Evolutionary conservation across 805 yeast species (phyloP).

Genomic region (Candida sithepensis): DNA sequence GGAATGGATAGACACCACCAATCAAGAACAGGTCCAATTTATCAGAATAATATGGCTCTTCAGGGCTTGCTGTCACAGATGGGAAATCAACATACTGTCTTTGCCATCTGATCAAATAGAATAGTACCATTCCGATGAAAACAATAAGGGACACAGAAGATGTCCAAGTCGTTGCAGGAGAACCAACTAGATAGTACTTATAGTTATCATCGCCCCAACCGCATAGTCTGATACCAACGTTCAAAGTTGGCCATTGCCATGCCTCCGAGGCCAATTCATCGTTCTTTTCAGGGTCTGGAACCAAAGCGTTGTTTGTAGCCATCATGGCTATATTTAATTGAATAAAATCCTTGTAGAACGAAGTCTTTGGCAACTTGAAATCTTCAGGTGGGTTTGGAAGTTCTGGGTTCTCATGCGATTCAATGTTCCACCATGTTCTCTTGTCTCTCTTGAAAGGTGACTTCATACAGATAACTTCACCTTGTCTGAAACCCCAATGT

Average conservation of each 20-base stretch:
- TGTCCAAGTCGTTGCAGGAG: conserved; percentile 77
- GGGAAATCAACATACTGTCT: conserved; percentile 69
- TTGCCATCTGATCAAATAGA: conserved; percentile 70
- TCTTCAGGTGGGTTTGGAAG: conserved; percentile 59
- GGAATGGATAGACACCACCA: conserved; percentile 79
- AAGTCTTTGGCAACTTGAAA: conserved; percentile 69
- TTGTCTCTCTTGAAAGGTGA: conserved; percentile 69
- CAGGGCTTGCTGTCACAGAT: conserved; percentile 22
- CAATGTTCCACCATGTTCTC: conserved; percentile 88
- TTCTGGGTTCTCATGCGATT: conserved; percentile 57
- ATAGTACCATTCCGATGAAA: conserved; percentile 44
- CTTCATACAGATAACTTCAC: conserved; percentile 81
- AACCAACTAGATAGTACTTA: conserved; percentile 68
- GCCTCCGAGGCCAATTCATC: conserved; percentile 70
- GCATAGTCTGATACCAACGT: conserved; percentile 72
- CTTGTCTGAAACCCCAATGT: conserved; percentile 82
- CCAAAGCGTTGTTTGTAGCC: conserved; percentile 78
- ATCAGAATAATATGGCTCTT: conserved; percentile 9
- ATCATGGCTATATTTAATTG: conserved; percentile 81
- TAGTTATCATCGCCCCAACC: conserved; percentile 59
- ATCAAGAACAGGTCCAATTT: conserved; percentile 36
- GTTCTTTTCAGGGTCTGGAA: conserved; percentile 72
- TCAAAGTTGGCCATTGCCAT: conserved; percentile 89
- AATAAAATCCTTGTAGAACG: conserved; percentile 71
- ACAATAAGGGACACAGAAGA: conserved; percentile 57